phyloP scores from a whole-genome alignment of 768 basidiomycete species.

The Psilocybe azurescens region DNA sequence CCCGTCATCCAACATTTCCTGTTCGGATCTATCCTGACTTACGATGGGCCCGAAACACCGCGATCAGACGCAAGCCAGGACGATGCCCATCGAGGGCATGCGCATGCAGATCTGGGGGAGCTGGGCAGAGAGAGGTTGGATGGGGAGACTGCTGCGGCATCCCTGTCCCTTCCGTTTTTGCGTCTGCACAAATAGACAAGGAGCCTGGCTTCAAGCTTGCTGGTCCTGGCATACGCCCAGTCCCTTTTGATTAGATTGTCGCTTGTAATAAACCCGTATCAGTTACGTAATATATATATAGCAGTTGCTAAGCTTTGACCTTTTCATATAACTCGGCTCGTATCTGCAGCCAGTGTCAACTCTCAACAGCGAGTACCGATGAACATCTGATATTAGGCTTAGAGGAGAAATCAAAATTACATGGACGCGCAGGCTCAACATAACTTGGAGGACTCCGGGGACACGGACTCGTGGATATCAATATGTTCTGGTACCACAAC shows the following conservation, averaged over 20 bases:
- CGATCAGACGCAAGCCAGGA: conserved; percentile 27
- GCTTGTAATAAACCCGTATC: background rate
- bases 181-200: conserved; percentile 62
- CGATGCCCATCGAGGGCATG: conserved; percentile 55
- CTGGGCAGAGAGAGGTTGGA: conserved; percentile 58
- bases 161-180: conserved; percentile 82
- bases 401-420: conserved; percentile 23
- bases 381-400: background rate
- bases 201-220: conserved; percentile 45
- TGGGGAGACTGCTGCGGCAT: conserved; percentile 96
- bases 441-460: background rate
- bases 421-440: conserved; percentile 18
- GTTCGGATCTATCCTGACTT: conserved; percentile 82
- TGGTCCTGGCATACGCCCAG: conserved; percentile 72
- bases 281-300: background rate
- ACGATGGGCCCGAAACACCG: conserved; percentile 61
- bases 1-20: conserved; percentile 97
- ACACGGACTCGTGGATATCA: background rate
- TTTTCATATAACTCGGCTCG: too few species aligned
- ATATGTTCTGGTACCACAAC: background rate
- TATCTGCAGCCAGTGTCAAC: too few species aligned
- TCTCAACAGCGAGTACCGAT: conserved; percentile 18
- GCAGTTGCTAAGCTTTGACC: background rate
- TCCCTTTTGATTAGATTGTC: conserved; percentile 73
- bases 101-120: conserved; percentile 51